phyloP scores from a whole-genome alignment of 2,329 filamentous ascomycete genomes.

The Chrysoporthe cubensis region DNA sequence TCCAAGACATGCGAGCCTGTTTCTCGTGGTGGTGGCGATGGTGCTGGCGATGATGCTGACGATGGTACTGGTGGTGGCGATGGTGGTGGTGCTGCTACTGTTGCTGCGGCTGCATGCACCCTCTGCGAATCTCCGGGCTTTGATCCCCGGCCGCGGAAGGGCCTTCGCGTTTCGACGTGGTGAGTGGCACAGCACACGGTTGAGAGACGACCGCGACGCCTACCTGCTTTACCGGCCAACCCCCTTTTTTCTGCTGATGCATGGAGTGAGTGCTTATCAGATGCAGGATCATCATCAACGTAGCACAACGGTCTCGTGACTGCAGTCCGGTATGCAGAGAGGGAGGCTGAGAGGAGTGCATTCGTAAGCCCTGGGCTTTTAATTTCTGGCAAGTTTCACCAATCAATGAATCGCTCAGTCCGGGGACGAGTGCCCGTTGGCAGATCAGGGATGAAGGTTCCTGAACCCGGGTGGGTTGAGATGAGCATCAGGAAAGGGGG shows the following conservation, averaged over 20 bases:
- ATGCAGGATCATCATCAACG: not conserved
- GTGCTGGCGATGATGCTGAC: too few relatives aligned
- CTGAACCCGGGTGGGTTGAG: not conserved
- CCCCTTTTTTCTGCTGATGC: not conserved
- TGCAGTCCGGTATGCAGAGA: too few relatives aligned
- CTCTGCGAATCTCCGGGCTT: not conserved
- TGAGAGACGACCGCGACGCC: not conserved
- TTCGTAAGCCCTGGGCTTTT: not conserved
- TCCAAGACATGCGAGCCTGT: not conserved
- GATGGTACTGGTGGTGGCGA: too few relatives aligned
- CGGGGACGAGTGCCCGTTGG: conserved; percentile 2
- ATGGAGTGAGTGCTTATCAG: not conserved
- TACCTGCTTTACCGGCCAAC: not conserved
- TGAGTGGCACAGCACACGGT: conserved; percentile 4
- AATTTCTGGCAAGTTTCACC: not conserved
- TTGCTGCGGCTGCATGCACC: not conserved
- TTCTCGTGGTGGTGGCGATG: too few relatives aligned
- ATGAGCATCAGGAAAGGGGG: not conserved
- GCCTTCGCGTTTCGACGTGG: not conserved
- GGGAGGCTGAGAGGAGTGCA: conserved; percentile 1
- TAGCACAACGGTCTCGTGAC: conserved; percentile 6
- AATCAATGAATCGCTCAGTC: not conserved
- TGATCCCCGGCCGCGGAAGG: conserved; percentile 4
- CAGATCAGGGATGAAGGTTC: conserved; percentile 5
- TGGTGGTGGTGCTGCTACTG: not conserved